Evolutionary conservation across 73 alveolate genomes (phyloP), one percentile per base, ranked within the genome.

Genomic region (Urostyla sp.): DNA sequence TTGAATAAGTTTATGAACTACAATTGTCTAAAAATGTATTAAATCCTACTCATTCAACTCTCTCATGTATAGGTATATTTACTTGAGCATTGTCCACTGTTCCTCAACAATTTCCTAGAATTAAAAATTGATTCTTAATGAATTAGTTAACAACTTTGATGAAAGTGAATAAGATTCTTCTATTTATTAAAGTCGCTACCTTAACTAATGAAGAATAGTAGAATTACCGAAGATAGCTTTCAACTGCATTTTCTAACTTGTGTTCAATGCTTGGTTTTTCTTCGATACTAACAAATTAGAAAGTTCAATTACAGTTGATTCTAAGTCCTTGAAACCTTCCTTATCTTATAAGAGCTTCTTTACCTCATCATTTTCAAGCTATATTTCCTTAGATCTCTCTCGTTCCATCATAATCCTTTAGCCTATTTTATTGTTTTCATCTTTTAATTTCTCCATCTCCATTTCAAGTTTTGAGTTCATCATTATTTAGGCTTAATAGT

Each of bases 101-200:
- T 63, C 79, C 28, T 63, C 79, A 38, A 63, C 44, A 15, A 63
- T 21, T 13, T 63, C 79, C 21, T 63, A 63, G 36, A 63, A 63
- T 8, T 30, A 43, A 44, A 63, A 23, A 23, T 63, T 63, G 50
- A 63, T 43, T 40, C 35, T 63, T 3, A 63, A 24, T 15, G 79
- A 63, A 23, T 37, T 38, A 10, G 79, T 37, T 3, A 63, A 6
- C 8, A 28, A 18, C 53, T 63, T 16, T 23, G 45, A 26, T 6
- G 44, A 11, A 18, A 43, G 37, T 3, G 79, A 46, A 37, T 4
- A 10, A 21, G 37, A 60, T 35, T 46, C 72, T 48, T 69, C 83
- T 4, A 32, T 5, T 6, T 36, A n/a, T 27, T 48, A 28, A 27
- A 69, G 16, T n/a, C 69, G 21, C 38, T 48, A 36, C 31, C 83